Conservation (phyloP, 805 yeast genomes). For the Nakazawaea pomicola region DNA sequence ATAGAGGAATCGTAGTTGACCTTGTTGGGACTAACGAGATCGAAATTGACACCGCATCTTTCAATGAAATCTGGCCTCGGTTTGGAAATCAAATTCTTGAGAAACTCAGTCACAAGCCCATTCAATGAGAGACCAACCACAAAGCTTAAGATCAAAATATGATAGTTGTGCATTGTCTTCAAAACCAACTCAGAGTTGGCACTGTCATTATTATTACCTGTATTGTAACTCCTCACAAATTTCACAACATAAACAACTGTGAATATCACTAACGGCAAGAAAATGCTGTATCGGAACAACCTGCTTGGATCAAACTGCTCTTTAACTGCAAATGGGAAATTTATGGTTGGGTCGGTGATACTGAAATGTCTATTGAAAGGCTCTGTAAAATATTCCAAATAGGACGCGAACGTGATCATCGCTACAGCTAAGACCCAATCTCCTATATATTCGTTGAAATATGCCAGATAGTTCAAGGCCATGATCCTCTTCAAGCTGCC, state of each 20-base stretch:
- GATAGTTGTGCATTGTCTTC: constrained; percentile 25
- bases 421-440: constrained; percentile 6
- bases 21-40: constrained; percentile 15
- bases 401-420: not conserved
- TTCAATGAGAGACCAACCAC: constrained; percentile 35
- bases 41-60: constrained; percentile 65
- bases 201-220: constrained; percentile 23
- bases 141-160: constrained; percentile 33
- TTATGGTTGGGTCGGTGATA: constrained; percentile 36
- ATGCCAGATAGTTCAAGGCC: not conserved
- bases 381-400: constrained; percentile 11
- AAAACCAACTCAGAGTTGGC: constrained; percentile 25
- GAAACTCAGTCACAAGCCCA: constrained; percentile 59
- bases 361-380: constrained; percentile 45
- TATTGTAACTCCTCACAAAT: constrained; percentile 28
- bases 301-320: constrained; percentile 30
- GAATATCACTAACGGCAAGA: constrained; percentile 30
- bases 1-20: constrained; percentile 24
- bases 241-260: constrained; percentile 22
- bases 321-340: constrained; percentile 40
- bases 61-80: constrained; percentile 86
- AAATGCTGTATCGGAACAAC: constrained; percentile 28
- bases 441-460: not conserved
- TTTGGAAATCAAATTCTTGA: constrained; percentile 80
- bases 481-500: not conserved